phyloP scores from a whole-genome alignment of 352 stramenopile genomes.

The Phytopythium montanum region DNA sequence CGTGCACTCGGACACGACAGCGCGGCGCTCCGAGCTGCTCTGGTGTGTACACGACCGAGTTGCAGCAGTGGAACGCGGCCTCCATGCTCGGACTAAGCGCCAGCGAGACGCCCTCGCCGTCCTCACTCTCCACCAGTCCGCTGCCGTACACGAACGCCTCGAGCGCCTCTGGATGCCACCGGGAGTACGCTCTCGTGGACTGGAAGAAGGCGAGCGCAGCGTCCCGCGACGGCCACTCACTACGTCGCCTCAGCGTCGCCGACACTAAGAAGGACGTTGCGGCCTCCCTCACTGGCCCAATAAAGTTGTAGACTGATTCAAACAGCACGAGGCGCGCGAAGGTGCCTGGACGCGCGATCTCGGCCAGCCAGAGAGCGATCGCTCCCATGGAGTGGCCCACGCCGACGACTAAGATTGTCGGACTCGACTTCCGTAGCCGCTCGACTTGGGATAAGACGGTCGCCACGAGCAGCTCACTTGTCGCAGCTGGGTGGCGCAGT shows the following conservation, averaged over 20 bases:
- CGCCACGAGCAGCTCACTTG: constrained; percentile 3
- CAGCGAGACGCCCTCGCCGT: not conserved
- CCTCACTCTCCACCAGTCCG: not conserved
- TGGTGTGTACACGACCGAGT: constrained; percentile 4
- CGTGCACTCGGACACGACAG: constrained; percentile 12
- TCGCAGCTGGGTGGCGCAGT: constrained; percentile 12
- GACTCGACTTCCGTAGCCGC: not conserved
- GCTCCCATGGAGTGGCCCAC: constrained; percentile 25
- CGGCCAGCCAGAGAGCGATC: not conserved
- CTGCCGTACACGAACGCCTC: not conserved
- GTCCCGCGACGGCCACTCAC: not conserved
- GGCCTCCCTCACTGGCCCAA: not conserved
- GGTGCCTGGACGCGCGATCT: constrained; percentile 10
- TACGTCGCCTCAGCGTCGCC: constrained; percentile 5
- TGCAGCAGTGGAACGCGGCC: constrained; percentile 11
- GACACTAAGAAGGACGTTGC: constrained; percentile 8
- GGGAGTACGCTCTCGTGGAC: not conserved
- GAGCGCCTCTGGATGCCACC: not conserved
- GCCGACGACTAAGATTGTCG: constrained; percentile 7
- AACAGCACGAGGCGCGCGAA: constrained; percentile 20
- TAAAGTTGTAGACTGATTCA: constrained; percentile 12
- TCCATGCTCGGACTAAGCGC: constrained; percentile 12
- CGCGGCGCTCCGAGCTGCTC: constrained; percentile 11
- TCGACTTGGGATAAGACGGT: not conserved
- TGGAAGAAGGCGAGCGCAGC: not conserved